These are phyloP conservation scores for Geotrichum bryndzae DNA, from an alignment of 1,139 yeast species.

Conservation along the genomic window DNA sequence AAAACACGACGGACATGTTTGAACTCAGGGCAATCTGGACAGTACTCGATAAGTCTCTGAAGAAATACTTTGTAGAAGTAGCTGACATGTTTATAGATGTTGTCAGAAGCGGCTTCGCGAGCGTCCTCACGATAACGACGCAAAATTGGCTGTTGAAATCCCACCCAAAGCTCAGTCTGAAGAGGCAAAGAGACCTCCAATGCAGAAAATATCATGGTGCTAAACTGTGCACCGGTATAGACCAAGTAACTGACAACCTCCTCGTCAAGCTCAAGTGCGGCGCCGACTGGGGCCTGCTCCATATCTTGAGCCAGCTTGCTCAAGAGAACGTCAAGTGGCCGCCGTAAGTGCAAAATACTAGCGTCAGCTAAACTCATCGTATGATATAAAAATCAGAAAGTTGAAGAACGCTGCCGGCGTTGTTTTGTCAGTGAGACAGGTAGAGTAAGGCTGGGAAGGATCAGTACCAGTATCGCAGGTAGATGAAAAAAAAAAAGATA, in stretches of 20 bases:
- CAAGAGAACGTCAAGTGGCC: conserved; percentile 5
- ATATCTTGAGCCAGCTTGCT: not conserved
- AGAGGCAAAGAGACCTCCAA: conserved; percentile 10
- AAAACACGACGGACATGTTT: conserved; percentile 7
- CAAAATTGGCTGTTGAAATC: conserved; percentile 12
- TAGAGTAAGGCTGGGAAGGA: not conserved
- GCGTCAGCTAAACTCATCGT: not conserved
- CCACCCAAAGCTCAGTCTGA: conserved; percentile 17
- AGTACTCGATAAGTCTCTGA: conserved; percentile 18
- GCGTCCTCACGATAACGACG: conserved; percentile 14
- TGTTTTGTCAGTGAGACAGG: not conserved
- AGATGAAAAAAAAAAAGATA: not conserved
- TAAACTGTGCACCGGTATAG: conserved; percentile 15
- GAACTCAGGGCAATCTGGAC: conserved; percentile 16
- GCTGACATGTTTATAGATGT: conserved; percentile 19
- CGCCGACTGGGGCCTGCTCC: not conserved
- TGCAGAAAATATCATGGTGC: conserved; percentile 17
- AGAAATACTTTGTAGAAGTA: conserved; percentile 19
- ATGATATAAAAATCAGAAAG: not conserved
- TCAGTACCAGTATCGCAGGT: not conserved
- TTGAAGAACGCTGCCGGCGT: not conserved
- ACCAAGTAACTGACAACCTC: conserved; percentile 17
- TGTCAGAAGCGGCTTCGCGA: not conserved
- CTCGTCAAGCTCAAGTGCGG: conserved; percentile 14
- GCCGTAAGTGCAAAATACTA: not conserved